These are phyloP conservation scores for Suillus occidentalis DNA, from an alignment of 768 basidiomycete genomes.

Conservation along the genomic window DNA sequence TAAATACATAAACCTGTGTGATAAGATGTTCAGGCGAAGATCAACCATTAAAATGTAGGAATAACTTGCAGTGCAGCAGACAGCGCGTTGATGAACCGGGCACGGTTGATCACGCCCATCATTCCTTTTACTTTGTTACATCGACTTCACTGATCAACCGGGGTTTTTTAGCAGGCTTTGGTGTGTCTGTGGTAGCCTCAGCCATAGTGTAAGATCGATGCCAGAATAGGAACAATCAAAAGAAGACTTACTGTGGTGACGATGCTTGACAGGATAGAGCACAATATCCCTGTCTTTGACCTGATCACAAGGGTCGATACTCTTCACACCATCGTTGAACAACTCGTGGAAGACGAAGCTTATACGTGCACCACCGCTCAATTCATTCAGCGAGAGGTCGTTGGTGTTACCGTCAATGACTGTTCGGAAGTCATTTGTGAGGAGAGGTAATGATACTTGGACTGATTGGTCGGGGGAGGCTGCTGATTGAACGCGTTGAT, in stretches of 20 bases:
- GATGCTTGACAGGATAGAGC: too few species aligned
- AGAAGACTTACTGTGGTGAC: not conserved
- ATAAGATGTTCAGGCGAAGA: too few species aligned
- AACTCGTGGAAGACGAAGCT: slow-evolving; percentile 98
- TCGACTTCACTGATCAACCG: slow-evolving; percentile 68
- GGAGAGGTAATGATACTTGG: too few species aligned
- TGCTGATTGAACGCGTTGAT: too few species aligned
- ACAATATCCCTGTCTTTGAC: slow-evolving; percentile 95
- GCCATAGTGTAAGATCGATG: slow-evolving; percentile 47
- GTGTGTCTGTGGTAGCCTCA: slow-evolving; percentile 49
- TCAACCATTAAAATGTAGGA: too few species aligned
- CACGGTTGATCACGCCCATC: slow-evolving; percentile 9
- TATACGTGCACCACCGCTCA: slow-evolving; percentile 98
- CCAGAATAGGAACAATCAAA: slow-evolving; percentile 6
- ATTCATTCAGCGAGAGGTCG: slow-evolving; percentile 91
- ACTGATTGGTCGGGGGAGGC: too few species aligned
- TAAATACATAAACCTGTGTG: too few species aligned
- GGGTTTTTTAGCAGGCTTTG: slow-evolving; percentile 47
- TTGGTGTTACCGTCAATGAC: slow-evolving; percentile 98
- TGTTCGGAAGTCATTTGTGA: slow-evolving; percentile 97
- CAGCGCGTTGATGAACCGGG: not conserved
- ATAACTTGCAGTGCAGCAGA: too few species aligned
- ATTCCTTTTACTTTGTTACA: slow-evolving; percentile 86
- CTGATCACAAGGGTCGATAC: slow-evolving; percentile 97
- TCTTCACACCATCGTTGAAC: slow-evolving; percentile 94